Conservation (phyloP, 768 basidiomycete species). For the Lentinus brumalis region DNA sequence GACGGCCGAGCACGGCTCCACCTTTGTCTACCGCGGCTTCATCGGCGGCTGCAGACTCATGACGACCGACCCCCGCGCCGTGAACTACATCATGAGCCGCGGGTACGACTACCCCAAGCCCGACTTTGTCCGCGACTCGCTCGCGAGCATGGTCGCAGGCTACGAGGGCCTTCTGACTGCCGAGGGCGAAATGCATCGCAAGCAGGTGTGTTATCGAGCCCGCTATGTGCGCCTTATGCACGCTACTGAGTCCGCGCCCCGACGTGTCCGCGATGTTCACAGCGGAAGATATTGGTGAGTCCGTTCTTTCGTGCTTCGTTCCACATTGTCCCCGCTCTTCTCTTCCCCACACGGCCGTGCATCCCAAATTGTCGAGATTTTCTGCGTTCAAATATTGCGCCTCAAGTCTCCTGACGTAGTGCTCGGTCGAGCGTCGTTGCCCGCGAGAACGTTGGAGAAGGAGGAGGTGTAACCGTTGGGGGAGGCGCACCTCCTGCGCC, state of each 20-base stretch:
- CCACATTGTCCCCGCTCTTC: constrained; percentile 11
- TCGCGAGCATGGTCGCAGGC: constrained; percentile 54
- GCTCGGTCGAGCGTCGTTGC: no score
- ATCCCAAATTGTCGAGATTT: no score
- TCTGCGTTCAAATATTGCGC: no score
- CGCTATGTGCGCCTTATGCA: background rate
- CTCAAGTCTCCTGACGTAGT: no score
- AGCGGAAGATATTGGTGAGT: constrained; percentile 57
- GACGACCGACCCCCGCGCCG: constrained; percentile 58
- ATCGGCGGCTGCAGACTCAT: constrained; percentile 54
- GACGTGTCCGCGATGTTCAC: background rate
- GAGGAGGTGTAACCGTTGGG: no score
- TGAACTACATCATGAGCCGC: constrained; percentile 58
- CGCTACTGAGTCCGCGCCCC: background rate
- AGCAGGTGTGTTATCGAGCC: constrained; percentile 42
- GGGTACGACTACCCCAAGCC: constrained; percentile 66
- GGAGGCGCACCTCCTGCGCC: no score
- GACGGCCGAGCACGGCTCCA: constrained; percentile 48
- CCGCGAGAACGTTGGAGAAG: no score
- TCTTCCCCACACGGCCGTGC: background rate
- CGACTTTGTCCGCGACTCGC: constrained; percentile 51
- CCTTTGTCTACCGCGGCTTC: constrained; percentile 56
- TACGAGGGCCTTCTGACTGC: constrained; percentile 50
- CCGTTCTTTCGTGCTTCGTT: constrained; percentile 8
- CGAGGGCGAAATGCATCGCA: constrained; percentile 57